Evolutionary conservation across 225 moss, liverwort and hornwort genomes (phyloP).

Genomic region (Straminergon stramineum): DNA sequence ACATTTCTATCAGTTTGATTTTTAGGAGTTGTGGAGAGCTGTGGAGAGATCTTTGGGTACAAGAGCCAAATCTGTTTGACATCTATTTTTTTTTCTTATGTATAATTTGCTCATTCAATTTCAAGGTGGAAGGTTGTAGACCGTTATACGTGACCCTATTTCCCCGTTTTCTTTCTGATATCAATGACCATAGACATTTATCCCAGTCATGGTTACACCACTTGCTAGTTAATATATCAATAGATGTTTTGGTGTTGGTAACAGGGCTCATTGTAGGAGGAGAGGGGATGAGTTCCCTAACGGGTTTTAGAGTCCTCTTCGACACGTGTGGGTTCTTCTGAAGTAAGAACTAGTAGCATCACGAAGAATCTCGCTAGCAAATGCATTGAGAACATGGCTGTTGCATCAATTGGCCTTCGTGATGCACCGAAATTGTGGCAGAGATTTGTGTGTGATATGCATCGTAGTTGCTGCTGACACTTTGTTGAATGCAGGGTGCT

Average conservation of each 20-base stretch:
- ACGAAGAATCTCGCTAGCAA: background rate
- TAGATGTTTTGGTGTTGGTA: background rate
- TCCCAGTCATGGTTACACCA: background rate
- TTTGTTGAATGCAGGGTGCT: background rate
- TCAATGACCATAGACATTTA: background rate
- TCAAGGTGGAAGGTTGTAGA: background rate
- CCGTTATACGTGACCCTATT: background rate
- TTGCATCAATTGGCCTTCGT: background rate
- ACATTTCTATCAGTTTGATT: background rate
- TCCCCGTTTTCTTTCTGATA: background rate
- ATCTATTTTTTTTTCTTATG: background rate
- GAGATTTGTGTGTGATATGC: background rate
- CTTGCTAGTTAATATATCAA: background rate
- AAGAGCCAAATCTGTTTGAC: background rate
- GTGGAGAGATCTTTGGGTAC: background rate
- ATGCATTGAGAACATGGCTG: background rate
- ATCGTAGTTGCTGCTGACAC: background rate
- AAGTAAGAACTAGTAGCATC: background rate
- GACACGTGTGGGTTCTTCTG: constrained; percentile 1
- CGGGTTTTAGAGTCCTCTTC: background rate
- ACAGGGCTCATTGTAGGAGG: background rate
- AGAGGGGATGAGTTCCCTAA: background rate
- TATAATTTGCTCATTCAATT: background rate
- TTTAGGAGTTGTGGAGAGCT: background rate
- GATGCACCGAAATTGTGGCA: background rate